phyloP scores from a whole-genome alignment of 352 stramenopile genomes.

The Detonula confervacea region DNA sequence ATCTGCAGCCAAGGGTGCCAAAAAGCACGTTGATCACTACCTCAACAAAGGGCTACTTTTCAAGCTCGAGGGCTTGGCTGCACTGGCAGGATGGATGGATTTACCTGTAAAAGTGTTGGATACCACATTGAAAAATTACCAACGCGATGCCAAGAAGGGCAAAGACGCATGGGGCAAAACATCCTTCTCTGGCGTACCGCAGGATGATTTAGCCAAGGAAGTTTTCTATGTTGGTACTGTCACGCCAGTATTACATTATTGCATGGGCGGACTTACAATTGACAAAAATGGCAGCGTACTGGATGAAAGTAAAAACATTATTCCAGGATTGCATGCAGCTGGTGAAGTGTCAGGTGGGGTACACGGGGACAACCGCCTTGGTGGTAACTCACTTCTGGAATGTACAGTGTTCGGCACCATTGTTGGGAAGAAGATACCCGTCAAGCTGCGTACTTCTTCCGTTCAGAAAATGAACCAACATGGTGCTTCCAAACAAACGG shows the following conservation, averaged over 20 bases:
- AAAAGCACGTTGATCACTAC: constrained; percentile 86
- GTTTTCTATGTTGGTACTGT: too few species aligned
- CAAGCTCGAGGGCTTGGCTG: constrained; percentile 70
- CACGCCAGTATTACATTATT: too few species aligned
- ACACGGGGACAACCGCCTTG: constrained; percentile 27
- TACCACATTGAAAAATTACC: constrained; percentile 61
- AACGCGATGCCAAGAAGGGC: constrained; percentile 56
- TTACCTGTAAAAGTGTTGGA: constrained; percentile 48
- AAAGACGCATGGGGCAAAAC: constrained; percentile 73
- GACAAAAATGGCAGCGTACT: constrained; percentile 16
- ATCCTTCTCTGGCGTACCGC: constrained; percentile 64
- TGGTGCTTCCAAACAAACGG: constrained; percentile 14
- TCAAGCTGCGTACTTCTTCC: constrained; percentile 51
- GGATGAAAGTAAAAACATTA: constrained; percentile 22
- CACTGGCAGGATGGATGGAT: constrained; percentile 69
- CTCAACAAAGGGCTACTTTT: constrained; percentile 81
- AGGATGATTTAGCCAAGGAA: constrained; percentile 59
- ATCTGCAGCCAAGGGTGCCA: constrained; percentile 68
- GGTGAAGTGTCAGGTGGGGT: constrained; percentile 27
- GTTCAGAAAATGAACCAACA: constrained; percentile 19
- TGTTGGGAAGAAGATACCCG: constrained; percentile 67
- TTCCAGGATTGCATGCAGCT: constrained; percentile 22
- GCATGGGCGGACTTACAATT: constrained; percentile 27
- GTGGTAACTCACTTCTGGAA: constrained; percentile 16
- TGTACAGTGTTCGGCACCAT: not conserved